Conservation (phyloP, 495 filamentous ascomycete species). For the Sordaria brevicollis region DNA sequence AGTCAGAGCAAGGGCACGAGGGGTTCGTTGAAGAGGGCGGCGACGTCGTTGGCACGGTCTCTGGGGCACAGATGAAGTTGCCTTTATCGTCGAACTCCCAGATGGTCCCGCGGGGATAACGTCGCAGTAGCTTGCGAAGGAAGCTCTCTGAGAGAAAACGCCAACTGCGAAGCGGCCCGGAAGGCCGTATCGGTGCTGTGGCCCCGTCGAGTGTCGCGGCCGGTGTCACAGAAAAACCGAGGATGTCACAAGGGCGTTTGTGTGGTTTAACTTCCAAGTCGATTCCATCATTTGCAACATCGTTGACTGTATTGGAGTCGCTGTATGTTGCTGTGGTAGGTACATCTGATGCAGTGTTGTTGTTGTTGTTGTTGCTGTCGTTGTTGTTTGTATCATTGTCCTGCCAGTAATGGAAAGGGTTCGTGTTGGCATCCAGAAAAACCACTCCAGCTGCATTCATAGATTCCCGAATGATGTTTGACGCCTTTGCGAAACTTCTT, state of each 20-base stretch:
- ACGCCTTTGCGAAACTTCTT: slow-evolving; percentile 30
- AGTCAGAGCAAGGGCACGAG: neutral
- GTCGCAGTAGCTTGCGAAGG: slow-evolving; percentile 41
- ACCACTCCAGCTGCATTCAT: slow-evolving; percentile 42
- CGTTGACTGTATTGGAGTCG: neutral
- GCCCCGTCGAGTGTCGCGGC: neutral
- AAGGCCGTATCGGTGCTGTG: neutral
- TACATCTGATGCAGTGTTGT: neutral
- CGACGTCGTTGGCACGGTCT: neutral
- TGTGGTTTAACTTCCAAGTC: neutral
- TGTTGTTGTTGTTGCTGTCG: no score
- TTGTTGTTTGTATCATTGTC: neutral
- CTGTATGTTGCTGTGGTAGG: neutral
- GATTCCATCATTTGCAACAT: neutral
- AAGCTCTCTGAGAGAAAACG: slow-evolving; percentile 22
- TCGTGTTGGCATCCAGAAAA: slow-evolving; percentile 37
- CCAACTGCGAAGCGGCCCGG: neutral
- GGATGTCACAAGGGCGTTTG: neutral
- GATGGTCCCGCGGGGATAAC: slow-evolving; percentile 52
- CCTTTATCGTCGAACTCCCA: slow-evolving; percentile 42
- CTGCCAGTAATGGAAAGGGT: neutral
- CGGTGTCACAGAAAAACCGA: neutral
- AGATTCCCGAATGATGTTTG: slow-evolving; percentile 40
- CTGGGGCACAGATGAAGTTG: neutral
- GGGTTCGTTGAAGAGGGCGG: neutral